Evolutionary conservation across 495 filamentous ascomycete genomes (phyloP), one percentile per base, ranked within the genome.

Genomic region (Penicillium angulare): DNA sequence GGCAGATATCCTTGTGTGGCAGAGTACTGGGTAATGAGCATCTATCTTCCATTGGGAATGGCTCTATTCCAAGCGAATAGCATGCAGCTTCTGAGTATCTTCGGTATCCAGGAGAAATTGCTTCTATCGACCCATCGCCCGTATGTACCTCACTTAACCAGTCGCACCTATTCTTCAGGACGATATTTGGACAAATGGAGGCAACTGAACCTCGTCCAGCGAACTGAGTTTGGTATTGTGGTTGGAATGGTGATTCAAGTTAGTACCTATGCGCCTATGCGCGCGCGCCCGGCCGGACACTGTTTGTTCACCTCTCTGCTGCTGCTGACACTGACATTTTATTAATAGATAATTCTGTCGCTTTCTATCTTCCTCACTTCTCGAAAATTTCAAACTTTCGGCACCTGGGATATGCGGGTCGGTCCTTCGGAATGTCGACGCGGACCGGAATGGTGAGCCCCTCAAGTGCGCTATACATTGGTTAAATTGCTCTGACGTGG

Each of bases 21-120:
- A 12, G 81, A 87, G 57, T 87, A 76, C 63, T 87, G 84, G 83
- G 75, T 86, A 61, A 50, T 50, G 48, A 38, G 48, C 27, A 35
- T 50, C 24, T 50, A 50, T 27, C 43, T 43, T 31, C 39, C 48
- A 13, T 27, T 50, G 35, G 48, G 48, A 1, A 50, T 50, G 18
- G 48, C 48, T 10, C 48, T 50, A 2, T 50, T 50, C 18, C 48
- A 50, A 33, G 38, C 48, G 86, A 73, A 77, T 33, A 83, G 82
- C 59, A 76, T 73, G 46, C 80, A 79, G 55, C 77, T 85, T 44
- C 66, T 85, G 24, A 65, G 76, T 40, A 66, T 83, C 38, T 79
- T 77, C 38, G 71, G 64, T 50, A 55, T 55, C 24, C 52, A 55
- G 33, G 52, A 55, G 46, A 55, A 55, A 27, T 17, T 55, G 39